Conservation (phyloP, 306 rosid species). For the Clitoria ternatea region DNA sequence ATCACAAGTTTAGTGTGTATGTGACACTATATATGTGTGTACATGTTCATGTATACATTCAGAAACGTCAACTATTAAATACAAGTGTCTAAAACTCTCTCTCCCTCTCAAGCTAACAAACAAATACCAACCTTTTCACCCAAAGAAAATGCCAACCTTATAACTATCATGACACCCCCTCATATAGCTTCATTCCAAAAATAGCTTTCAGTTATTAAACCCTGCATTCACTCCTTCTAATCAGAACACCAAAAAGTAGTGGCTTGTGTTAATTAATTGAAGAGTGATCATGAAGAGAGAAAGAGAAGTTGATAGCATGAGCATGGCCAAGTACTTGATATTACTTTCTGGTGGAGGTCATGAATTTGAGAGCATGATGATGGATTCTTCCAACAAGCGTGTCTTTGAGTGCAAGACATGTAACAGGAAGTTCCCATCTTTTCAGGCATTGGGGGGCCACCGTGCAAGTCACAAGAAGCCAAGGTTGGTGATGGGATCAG, state of each 20-base stretch:
- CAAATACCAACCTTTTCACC: slow-evolving; percentile 21
- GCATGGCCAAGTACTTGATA: slow-evolving; percentile 88
- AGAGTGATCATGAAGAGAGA: slow-evolving; percentile 68
- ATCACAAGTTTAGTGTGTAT: slow-evolving; percentile 25
- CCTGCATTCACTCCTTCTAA: neutral
- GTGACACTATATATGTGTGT: neutral
- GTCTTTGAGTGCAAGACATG: slow-evolving; percentile 98
- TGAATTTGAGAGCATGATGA: neutral
- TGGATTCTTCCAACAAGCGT: slow-evolving; percentile 31
- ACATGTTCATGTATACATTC: neutral
- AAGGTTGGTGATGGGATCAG: slow-evolving; percentile 48
- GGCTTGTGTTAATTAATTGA: too few relatives aligned
- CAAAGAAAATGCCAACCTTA: slow-evolving; percentile 14
- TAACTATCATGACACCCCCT: neutral
- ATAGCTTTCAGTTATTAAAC: neutral
- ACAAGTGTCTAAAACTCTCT: slow-evolving; percentile 23
- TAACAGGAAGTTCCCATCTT: slow-evolving; percentile 63
- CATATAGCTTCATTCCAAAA: slow-evolving; percentile 18
- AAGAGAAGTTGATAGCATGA: slow-evolving; percentile 47
- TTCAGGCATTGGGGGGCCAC: slow-evolving; percentile 95
- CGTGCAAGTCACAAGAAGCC: slow-evolving; percentile 96
- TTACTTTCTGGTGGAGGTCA: slow-evolving; percentile 59
- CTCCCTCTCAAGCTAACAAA: slow-evolving; percentile 17
- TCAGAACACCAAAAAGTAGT: too few relatives aligned
- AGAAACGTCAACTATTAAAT: slow-evolving; percentile 33